phyloP scores from a whole-genome alignment of 2,329 filamentous ascomycete genomes.

The Penicillium sp. region DNA sequence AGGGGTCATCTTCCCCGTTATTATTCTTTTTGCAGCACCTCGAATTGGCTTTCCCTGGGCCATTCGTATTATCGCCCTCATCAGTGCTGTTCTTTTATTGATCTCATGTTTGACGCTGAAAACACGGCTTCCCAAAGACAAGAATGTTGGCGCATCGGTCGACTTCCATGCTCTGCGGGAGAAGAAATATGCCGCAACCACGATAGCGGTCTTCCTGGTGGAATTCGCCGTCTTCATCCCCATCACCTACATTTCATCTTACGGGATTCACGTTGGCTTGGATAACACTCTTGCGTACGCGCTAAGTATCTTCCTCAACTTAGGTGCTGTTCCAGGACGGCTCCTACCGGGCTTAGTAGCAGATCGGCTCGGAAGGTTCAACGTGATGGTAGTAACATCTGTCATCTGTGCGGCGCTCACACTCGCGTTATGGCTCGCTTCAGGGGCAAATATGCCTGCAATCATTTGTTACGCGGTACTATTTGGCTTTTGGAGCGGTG shows the following conservation, averaged over 20 bases:
- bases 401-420: conserved; percentile 11
- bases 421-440: conserved; percentile 20
- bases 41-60: too few relatives aligned
- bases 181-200: too few relatives aligned
- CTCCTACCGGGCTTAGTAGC: conserved; percentile 20
- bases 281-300: conserved; percentile 8
- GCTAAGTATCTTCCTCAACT: conserved; percentile 22
- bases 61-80: too few relatives aligned
- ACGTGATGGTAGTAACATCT: conserved; percentile 21
- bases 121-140: too few relatives aligned
- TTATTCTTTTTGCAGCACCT: too few relatives aligned
- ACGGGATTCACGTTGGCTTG: too few relatives aligned
- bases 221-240: conserved; percentile 24
- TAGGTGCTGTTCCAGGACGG: conserved; percentile 19
- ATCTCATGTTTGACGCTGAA: too few relatives aligned
- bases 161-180: too few relatives aligned
- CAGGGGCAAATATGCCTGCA: conserved; percentile 1
- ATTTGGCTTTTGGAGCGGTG: conserved; percentile 35
- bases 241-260: conserved; percentile 20
- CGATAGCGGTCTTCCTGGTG: conserved; percentile 11
- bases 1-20: too few relatives aligned
- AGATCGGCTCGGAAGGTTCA: conserved; percentile 23
- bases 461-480: conserved; percentile 15
- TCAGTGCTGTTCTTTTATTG: too few relatives aligned
- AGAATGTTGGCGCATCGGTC: too few relatives aligned